Percentiles rank a stretch among this genome's conserved stretches.
phyloP scores from a whole-genome alignment of 306 rosid genomes.

The Cicer judaicum region DNA sequence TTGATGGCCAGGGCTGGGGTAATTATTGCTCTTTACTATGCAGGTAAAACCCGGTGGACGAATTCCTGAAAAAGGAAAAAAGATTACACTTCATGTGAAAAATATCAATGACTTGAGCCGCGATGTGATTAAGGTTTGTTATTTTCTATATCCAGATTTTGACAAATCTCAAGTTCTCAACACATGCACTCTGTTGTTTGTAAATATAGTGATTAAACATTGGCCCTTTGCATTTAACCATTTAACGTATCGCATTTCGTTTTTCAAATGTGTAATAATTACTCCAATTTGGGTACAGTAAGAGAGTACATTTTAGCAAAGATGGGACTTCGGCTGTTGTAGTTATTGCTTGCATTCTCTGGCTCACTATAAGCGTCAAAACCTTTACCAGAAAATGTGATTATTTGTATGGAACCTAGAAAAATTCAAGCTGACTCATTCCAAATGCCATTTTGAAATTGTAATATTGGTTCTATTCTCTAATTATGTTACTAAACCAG shows the following conservation, averaged over 20 bases:
- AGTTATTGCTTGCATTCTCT: not conserved
- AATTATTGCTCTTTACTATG: slow-evolving; percentile 43
- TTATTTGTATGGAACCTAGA: not conserved
- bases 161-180: slow-evolving; percentile 14
- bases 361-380: slow-evolving; percentile 1
- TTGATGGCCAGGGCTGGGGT: slow-evolving; percentile 27
- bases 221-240: not conserved
- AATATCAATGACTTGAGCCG: slow-evolving; percentile 79
- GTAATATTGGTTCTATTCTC: slow-evolving; percentile 22
- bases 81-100: slow-evolving; percentile 64
- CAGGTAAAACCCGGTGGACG: slow-evolving; percentile 96
- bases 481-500: slow-evolving; percentile 1
- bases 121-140: slow-evolving; percentile 89
- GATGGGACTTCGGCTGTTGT: slow-evolving; percentile 17
- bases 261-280: slow-evolving; percentile 11
- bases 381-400: slow-evolving; percentile 1
- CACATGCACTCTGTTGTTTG: slow-evolving; percentile 8
- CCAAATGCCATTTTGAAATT: not conserved
- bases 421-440: slow-evolving; percentile 10
- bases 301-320: slow-evolving; percentile 21
- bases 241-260: not conserved
- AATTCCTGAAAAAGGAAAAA: slow-evolving; percentile 87
- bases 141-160: slow-evolving; percentile 13
- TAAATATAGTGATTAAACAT: slow-evolving; percentile 3
- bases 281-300: not conserved